Conservation (phyloP, 305 asterid genomes). For the Solanum chacoense region DNA sequence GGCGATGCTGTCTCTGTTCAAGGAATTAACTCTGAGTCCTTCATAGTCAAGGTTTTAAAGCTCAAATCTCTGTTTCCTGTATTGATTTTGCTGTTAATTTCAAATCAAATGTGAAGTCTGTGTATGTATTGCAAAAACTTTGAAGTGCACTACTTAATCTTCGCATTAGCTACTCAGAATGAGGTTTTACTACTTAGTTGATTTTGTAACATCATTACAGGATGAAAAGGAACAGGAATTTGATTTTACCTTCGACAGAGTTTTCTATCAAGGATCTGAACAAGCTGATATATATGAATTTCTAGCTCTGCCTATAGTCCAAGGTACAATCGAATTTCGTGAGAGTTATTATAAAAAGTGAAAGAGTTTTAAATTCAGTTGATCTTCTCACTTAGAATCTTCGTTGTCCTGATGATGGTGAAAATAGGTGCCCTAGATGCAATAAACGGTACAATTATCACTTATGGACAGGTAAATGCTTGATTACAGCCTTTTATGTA, state of each 20-base stretch:
- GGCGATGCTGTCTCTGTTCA: conserved; percentile 51
- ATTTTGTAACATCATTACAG: conserved; percentile 10
- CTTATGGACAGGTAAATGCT: conserved; percentile 65
- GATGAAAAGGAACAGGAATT: conserved; percentile 74
- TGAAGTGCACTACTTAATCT: neutral
- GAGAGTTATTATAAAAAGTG: neutral
- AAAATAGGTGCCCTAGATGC: conserved; percentile 54
- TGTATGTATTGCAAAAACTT: neutral
- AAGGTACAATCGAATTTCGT: conserved; percentile 24
- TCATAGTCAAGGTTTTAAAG: conserved; percentile 48
- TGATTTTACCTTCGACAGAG: conserved; percentile 59
- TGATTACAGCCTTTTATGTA: neutral
- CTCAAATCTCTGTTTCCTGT: neutral
- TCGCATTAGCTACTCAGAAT: neutral
- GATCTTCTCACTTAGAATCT: neutral
- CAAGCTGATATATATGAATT: conserved; percentile 60
- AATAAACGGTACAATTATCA: conserved; percentile 66
- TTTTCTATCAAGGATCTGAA: conserved; percentile 68
- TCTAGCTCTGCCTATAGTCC: conserved; percentile 58
- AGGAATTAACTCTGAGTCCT: conserved; percentile 43
- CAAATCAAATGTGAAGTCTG: neutral
- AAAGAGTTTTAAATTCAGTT: neutral
- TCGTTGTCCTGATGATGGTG: neutral
- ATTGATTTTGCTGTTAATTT: neutral
- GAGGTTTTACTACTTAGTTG: neutral